Evolutionary conservation across 2,329 filamentous ascomycete genomes (phyloP), one percentile per base, ranked within the genome.

Genomic region (Alternaria solani): DNA sequence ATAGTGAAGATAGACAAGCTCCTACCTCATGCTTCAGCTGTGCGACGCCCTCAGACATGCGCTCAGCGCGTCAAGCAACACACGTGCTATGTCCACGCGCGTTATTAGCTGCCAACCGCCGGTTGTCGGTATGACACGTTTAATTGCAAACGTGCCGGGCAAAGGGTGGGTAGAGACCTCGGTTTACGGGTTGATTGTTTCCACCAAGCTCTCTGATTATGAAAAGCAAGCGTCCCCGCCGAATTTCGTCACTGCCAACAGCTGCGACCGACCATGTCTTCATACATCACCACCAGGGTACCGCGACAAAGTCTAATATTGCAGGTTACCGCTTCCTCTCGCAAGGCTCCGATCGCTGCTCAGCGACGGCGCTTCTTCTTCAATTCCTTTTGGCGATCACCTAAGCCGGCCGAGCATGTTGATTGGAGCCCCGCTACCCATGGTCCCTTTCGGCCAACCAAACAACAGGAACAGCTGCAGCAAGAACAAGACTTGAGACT

Each of bases 11-110:
- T 23, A 9, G 36, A 23, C 47, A 30, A 51, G 28, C 44, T 36
- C 72, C 36, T 80, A 88, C 87, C 84, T 91, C 88, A 89, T 91
- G 87, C 79, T 89, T 89, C 73, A 91, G 85, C 78, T 87, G 86
- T 76, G 85, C 82, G 68, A 86, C 84, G 70, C 83, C 82, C 75
- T 82, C 81, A 80, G 87, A 88, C 88, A 90, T 90, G 80, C 87
- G 88, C 85, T 71, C 78, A 72, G 75, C 70, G 63, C 62, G 65
- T 71, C 62, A 65, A 62, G 60, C 34, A 57, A 44, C 54, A 67
- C 65, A 69, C 68, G 62, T 67, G 66, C 63, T 58, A 43, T 53
- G 28, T 41, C 47, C 51, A 16, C 43, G 47, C 55, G 46, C 62
- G 64, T 48, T 41, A 57, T 55, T 28, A 39, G n/a, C 14, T 41